Evolutionary conservation across 1,284 basidiomycete genomes (phyloP), one percentile per base, ranked within the genome.

Genomic region (Austropuccinia psidii): DNA sequence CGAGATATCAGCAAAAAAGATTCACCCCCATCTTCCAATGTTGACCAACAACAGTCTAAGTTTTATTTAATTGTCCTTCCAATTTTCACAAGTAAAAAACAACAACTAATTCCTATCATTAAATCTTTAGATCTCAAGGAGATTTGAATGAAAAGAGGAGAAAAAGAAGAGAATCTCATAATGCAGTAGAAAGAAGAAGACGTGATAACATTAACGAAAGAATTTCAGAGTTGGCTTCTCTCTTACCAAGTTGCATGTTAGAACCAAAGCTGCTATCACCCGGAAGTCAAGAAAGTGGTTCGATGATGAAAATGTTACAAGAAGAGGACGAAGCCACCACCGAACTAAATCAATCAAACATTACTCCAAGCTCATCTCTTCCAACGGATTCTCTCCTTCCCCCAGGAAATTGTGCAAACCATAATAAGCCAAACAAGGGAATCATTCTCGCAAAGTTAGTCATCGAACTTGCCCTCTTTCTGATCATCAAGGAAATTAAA

Each of bases 131-230:
- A n/a, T 45, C 43, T 49, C 5, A 49, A 15, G 19, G 19, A 5
- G 80, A 88, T 19, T 87, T 85, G 66, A 87, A 83, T 76, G 91
- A 93, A 82, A 92, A 92, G 80, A 83, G 90, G 13, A 82, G 90
- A 9, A 83, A 89, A 52, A 82, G 91, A 58, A 83, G 91, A 74
- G 91, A 93, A 81, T 89, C 87, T 6, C 92, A 94, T 80, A 94
- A 94, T 79, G 91, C 91, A 3, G 92, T 95, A 76, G 92, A 95
- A 83, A 84, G 92, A 21, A 83, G 92, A 33, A 81, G 92, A 67
- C 82, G 92, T 57, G 92, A 94, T 80, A 93, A 93, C 80, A 95
- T 95, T 81, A 95, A 95, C 81, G 92, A 94, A 83, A 90, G 90
- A 81, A 95, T 95, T 77, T 86, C 86, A 55, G 92, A 95, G 80